Conservation (phyloP, 495 filamentous ascomycete genomes). For the Penicillium lagena region DNA sequence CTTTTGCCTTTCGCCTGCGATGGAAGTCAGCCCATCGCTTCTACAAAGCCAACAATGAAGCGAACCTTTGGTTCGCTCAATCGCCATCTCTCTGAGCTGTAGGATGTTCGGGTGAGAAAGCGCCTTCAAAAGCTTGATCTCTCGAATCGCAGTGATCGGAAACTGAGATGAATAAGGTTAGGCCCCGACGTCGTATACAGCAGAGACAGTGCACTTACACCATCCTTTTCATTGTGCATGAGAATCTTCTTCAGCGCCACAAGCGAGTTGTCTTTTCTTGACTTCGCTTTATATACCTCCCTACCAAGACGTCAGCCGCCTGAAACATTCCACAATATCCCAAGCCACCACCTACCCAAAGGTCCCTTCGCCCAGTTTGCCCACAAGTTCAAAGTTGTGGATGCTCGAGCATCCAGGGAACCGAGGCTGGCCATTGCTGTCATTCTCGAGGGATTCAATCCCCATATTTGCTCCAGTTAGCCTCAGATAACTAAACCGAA, state of each 20-base stretch:
- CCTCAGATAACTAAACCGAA: not conserved
- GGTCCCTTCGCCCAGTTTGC: constrained; percentile 94
- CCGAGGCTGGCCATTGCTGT: constrained; percentile 32
- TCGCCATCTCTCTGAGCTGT: constrained; percentile 88
- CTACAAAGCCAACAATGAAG: not conserved
- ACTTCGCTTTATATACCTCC: constrained; percentile 86
- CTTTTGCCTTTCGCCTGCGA: constrained; percentile 66
- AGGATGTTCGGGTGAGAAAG: constrained; percentile 86
- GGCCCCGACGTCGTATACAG: not conserved
- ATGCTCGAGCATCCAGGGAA: constrained; percentile 87
- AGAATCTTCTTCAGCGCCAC: constrained; percentile 94
- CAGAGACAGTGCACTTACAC: constrained; percentile 44
- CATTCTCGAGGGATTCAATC: constrained; percentile 25
- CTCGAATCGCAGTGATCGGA: constrained; percentile 92
- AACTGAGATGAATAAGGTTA: constrained; percentile 46
- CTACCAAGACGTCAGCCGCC: constrained; percentile 33
- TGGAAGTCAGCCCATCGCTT: not conserved
- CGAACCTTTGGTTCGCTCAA: constrained; percentile 69
- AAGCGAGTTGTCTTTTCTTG: constrained; percentile 60
- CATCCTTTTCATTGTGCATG: constrained; percentile 96
- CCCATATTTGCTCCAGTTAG: constrained; percentile 19
- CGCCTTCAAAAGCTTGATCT: constrained; percentile 96
- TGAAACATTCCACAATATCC: not conserved
- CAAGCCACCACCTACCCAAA: constrained; percentile 61
- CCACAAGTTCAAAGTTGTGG: constrained; percentile 76